These are phyloP conservation scores for Blastosporella zonata DNA, from an alignment of 1,284 basidiomycete genomes.

Conservation along the genomic window DNA sequence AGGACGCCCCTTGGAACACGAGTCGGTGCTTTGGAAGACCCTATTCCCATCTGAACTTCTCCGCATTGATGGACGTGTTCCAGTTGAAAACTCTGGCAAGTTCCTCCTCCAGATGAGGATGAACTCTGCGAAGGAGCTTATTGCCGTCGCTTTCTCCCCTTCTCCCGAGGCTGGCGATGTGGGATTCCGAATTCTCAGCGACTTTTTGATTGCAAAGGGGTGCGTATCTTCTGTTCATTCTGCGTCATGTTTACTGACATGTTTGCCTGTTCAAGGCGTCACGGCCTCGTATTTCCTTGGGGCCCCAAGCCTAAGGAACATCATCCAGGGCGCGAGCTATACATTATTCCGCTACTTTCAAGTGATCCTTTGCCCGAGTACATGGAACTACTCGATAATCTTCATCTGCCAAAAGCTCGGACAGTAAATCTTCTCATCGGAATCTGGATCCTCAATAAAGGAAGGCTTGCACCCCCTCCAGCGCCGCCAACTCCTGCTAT, in stretches of 20 bases:
- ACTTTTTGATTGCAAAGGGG: conserved; percentile 75
- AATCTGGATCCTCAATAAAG: conserved; percentile 80
- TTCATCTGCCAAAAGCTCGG: conserved; percentile 64
- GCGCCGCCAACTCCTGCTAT: conserved; percentile 22
- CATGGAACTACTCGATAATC: conserved; percentile 81
- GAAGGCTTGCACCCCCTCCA: conserved; percentile 52
- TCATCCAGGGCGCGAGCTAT: conserved; percentile 82
- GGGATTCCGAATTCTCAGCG: conserved; percentile 61
- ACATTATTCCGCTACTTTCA: conserved; percentile 78
- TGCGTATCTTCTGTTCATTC: conserved; percentile 38
- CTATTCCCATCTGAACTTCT: conserved; percentile 67
- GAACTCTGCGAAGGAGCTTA: conserved; percentile 75
- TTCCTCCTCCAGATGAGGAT: conserved; percentile 76
- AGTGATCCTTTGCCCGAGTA: conserved; percentile 77
- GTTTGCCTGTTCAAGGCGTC: conserved; percentile 55
- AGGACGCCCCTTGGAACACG: conserved; percentile 51
- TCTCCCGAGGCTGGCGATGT: conserved; percentile 39
- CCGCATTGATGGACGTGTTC: conserved; percentile 80
- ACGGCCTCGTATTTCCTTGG: conserved; percentile 86
- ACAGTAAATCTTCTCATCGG: conserved; percentile 70
- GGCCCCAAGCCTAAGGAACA: conserved; percentile 67
- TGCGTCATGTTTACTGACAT: conserved; percentile 16
- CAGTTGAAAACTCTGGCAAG: conserved; percentile 66
- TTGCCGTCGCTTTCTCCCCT: conserved; percentile 71
- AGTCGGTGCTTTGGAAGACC: conserved; percentile 65